Percentiles rank a stretch among this genome's conserved stretches.
Conservation (phyloP, 306 rosid species). For the Alnus glutinosa region DNA sequence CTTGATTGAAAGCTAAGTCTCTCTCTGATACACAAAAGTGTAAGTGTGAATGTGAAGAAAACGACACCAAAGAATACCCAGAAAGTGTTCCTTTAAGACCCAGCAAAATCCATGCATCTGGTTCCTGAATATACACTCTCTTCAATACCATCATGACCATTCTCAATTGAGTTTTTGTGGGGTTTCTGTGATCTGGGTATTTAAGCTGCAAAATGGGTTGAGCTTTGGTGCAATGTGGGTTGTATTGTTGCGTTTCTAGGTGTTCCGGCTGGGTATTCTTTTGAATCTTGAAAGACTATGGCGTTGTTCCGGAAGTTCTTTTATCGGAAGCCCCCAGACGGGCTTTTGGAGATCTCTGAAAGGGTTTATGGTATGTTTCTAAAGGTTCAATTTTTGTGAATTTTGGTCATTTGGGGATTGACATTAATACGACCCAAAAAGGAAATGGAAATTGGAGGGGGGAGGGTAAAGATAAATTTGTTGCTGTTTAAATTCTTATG, state of each 20-base stretch:
- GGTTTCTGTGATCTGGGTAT: conserved; percentile 35
- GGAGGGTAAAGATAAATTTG: background rate
- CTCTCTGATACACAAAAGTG: conserved; percentile 21
- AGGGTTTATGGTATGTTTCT: conserved; percentile 84
- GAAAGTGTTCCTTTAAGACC: conserved; percentile 60
- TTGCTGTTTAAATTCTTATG: background rate
- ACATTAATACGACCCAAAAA: conserved; percentile 10
- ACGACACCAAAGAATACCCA: conserved; percentile 31
- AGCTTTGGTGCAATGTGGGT: conserved; percentile 45
- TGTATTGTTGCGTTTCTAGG: conserved; percentile 38
- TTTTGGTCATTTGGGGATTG: conserved; percentile 19
- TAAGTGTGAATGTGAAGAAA: conserved; percentile 62
- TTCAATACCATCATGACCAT: conserved; percentile 36
- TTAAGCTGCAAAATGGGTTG: conserved; percentile 18
- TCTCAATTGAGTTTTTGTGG: conserved; percentile 31
- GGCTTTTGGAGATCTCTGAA: conserved; percentile 90
- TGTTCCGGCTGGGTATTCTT: conserved; percentile 25
- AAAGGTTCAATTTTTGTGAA: conserved; percentile 24
- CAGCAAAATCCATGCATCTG: conserved; percentile 69
- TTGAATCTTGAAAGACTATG: conserved; percentile 64
- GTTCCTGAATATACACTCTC: conserved; percentile 61
- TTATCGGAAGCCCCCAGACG: conserved; percentile 95
- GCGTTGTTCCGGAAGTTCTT: conserved; percentile 91
- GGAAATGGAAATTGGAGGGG: background rate
- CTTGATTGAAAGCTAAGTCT: conserved; percentile 90